Evolutionary conservation across 176 grass and related monocot genomes (phyloP), one percentile per base, ranked within the genome.

Genomic region (Raddia guianensis): DNA sequence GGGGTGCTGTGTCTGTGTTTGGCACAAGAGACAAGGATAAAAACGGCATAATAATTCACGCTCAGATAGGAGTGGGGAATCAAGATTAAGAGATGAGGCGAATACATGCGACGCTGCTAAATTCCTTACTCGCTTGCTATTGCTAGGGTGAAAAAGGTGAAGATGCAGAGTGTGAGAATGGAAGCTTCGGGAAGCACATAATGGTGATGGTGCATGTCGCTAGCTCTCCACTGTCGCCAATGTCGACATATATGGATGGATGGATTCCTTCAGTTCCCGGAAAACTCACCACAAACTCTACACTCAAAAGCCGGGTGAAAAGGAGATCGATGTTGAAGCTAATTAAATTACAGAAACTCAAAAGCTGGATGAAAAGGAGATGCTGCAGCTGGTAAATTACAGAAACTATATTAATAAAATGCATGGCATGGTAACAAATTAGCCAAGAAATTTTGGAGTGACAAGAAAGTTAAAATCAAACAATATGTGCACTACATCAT

Each of bases 211-310:
- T 40, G 37, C 37, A 40, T 40, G 48, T 52, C 46, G 32, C 19
- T 45, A 7, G 32, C 6, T 8, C 13, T n/a, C 48, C 68, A 79
- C 67, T 19, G 8, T 72, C 51, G 78, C 72, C 19, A 70, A 63
- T 82, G 70, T 82, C 51, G 54, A 87, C 85, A 70, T 72, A 1
- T 16, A 15, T 51, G 11, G 40, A 63, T 37, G n/a, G 66, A 78
- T 66, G 40, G 70, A 80, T 69, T 60, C 32, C 84, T 61, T 75
- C n/a, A 40, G 37, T 40, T 40, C 37, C 37, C 8, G 0, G 16
- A 33, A 20, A 75, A 51, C 35, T 58, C 9, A 40, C 46, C 9
- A 7, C 5, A 12, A 49, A 70, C 8, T 59, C 56, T 3, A 12
- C n/a, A 42, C 40, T 60, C 2, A 75, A 27, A 57, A 74, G 35